A percentile compares a stretch with the other conserved stretches of the same genome.
Conservation (phyloP, 2,329 filamentous ascomycete species). For the Penicillium sp. region DNA sequence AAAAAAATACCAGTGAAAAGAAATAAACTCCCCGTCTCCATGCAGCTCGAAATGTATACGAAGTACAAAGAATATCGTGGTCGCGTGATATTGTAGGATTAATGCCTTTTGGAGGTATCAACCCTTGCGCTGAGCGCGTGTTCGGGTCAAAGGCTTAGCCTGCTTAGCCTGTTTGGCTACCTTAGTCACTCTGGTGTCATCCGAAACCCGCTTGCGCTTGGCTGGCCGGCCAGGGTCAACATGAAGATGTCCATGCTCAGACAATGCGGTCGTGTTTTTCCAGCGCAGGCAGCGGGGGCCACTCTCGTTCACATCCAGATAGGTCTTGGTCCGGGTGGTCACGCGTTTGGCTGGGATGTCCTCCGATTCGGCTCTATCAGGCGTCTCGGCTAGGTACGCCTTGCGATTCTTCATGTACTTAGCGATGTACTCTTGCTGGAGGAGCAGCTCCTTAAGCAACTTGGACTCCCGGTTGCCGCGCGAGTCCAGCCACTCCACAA, state of each 20-base stretch:
- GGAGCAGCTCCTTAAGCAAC: conserved; percentile 78
- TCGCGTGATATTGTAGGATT: conserved; percentile 14
- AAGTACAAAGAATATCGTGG: conserved; percentile 18
- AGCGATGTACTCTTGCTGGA: conserved; percentile 72
- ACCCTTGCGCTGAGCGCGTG: conserved; percentile 43
- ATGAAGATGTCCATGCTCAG: conserved; percentile 60
- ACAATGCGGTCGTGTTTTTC: conserved; percentile 62
- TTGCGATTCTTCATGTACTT: conserved; percentile 78
- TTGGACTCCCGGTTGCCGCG: conserved; percentile 83
- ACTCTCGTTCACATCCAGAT: conserved; percentile 55
- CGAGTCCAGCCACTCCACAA: conserved; percentile 85
- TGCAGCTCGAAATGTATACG: conserved; percentile 21
- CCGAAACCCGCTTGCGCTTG: conserved; percentile 48
- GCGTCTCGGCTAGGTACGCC: conserved; percentile 62
- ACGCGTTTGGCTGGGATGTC: conserved; percentile 52
- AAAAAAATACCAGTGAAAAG: neutral
- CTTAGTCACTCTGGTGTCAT: conserved; percentile 41
- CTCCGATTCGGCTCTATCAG: conserved; percentile 50
- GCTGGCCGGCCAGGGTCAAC: conserved; percentile 55
- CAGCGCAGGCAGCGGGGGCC: conserved; percentile 58
- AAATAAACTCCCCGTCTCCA: conserved; percentile 15
- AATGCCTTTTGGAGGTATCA: neutral
- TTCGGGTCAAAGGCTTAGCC: conserved; percentile 51
- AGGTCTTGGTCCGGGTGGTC: conserved; percentile 62
- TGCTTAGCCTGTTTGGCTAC: conserved; percentile 48